These are phyloP conservation scores for Phytophthora aleatoria DNA, from an alignment of 352 stramenopile genomes.

Conservation along the genomic window DNA sequence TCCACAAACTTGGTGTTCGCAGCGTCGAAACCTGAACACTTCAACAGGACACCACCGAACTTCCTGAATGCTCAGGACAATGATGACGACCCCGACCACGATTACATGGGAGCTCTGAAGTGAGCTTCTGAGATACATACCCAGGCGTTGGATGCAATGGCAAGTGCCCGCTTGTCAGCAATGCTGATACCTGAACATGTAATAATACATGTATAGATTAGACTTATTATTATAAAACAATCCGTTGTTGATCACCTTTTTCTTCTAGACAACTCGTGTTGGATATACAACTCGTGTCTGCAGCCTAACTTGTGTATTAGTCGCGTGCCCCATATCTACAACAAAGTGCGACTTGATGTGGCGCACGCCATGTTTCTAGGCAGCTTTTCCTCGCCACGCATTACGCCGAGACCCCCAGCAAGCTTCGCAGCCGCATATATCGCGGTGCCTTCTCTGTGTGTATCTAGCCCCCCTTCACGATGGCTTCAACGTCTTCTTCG, in stretches of 20 bases:
- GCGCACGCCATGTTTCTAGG: conserved; percentile 1
- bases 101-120: conserved; percentile 9
- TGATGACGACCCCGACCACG: conserved; percentile 8
- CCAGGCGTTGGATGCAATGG: background rate
- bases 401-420: conserved; percentile 23
- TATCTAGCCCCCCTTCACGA: conserved; percentile 16
- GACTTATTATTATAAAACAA: too few relatives aligned
- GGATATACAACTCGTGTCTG: too few relatives aligned
- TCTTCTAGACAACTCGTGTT: too few relatives aligned
- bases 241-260: too few relatives aligned
- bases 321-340: background rate
- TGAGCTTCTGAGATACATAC: background rate
- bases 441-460: conserved; percentile 15
- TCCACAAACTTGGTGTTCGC: background rate
- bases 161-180: background rate
- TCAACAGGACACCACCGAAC: background rate
- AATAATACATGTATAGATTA: too few relatives aligned
- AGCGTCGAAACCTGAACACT: background rate
- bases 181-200: background rate
- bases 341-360: conserved; percentile 10
- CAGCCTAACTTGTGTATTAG: background rate
- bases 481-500: conserved; percentile 58
- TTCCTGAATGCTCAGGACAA: conserved; percentile 7
- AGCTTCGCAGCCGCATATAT: conserved; percentile 20
- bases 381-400: conserved; percentile 29